Base-by-base conservation (phyloP, 116 monocot genomes). In the Zostera marina region DNA sequence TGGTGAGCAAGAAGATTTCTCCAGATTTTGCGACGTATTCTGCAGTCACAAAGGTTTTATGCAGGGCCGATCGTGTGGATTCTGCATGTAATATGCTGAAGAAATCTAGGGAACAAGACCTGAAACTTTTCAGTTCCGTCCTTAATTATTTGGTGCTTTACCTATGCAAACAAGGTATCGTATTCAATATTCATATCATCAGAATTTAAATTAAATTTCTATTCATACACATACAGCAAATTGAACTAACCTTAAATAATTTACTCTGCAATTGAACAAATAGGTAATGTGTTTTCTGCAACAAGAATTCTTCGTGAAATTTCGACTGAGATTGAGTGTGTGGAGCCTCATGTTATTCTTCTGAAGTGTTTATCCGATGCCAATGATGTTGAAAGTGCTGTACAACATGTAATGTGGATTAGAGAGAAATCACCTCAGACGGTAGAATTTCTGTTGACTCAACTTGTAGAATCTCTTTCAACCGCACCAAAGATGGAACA, bases 401-500 rank as follows among this genome's bases (percentile, higher is more conserved):
- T 84, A 15, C 54, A 79, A 45, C 88, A 94, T 48, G 53, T 79
- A 45, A 60, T 70, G 25, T 84, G 81, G 84, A 46, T 88, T 40
- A 84, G 60, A 58, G 60, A 49, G 22, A 75, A 73, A 8, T 66
- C 44, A 19, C 38, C 67, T 23, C 53, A 44, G 41, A 68, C 63
- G 47, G 56, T 88, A n/a, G 55, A 79, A 51, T 42, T 19, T 11
- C 72, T 84, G 57, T 43, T 74, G 26, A 41, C 38, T 39, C 62
- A 76, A 15, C 77, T 94, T n/a, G 62, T 76, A 21, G 68, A 72
- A 55, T 75, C 81, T 72, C 77, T 94, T 65, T 79, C 94, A 43
- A 88, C 81, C 42, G 41, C 82, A 38, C 84, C 88, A 17, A 76
- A 76, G 0, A 59, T 84, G 44, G 77, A 88, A 54, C 52, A 63